A percentile compares a stretch with the other conserved stretches of the same genome.
phyloP scores from a whole-genome alignment of 2,329 filamentous ascomycete genomes.

The Grosmannia serpens region DNA sequence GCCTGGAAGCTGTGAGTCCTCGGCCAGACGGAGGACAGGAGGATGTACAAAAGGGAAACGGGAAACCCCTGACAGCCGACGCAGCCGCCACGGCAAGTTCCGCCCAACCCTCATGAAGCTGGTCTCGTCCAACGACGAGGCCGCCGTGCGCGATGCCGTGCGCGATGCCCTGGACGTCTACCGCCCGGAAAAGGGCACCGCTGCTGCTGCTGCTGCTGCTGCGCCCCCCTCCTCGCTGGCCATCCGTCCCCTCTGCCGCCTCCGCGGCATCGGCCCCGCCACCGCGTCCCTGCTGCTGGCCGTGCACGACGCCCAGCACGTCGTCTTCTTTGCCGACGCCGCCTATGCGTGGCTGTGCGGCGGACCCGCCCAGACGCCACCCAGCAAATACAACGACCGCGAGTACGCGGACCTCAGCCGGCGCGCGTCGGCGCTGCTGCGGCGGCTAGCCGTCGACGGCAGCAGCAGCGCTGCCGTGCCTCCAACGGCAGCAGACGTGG shows the following conservation, averaged over 20 bases:
- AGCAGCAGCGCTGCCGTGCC: conserved; percentile 12
- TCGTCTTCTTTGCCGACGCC: conserved; percentile 74
- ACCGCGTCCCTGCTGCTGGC: conserved; percentile 66
- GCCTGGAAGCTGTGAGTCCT: conserved; percentile 58
- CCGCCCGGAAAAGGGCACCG: conserved; percentile 17
- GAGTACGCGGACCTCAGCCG: conserved; percentile 52
- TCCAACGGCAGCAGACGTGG: conserved; percentile 48
- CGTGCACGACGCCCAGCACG: conserved; percentile 43
- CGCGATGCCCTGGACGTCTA: conserved; percentile 32
- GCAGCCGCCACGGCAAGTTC: conserved; percentile 45
- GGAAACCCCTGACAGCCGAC: no score
- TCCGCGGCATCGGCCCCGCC: conserved; percentile 70
- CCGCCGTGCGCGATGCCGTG: conserved; percentile 35
- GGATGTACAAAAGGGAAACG: no score
- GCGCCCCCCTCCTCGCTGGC: conserved; percentile 30
- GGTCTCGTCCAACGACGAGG: conserved; percentile 47
- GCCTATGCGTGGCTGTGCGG: conserved; percentile 61
- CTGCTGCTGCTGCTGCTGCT: no score
- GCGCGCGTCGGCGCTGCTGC: conserved; percentile 28
- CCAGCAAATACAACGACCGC: conserved; percentile 57
- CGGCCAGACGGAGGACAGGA: no score
- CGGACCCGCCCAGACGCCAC: conserved; percentile 29
- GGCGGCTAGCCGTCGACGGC: conserved; percentile 29
- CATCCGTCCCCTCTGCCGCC: conserved; percentile 31
- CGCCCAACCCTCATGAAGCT: conserved; percentile 49